Evolutionary conservation across 345 rosid species (phyloP).

Genomic region (Xanthoceras sorbifolium): DNA sequence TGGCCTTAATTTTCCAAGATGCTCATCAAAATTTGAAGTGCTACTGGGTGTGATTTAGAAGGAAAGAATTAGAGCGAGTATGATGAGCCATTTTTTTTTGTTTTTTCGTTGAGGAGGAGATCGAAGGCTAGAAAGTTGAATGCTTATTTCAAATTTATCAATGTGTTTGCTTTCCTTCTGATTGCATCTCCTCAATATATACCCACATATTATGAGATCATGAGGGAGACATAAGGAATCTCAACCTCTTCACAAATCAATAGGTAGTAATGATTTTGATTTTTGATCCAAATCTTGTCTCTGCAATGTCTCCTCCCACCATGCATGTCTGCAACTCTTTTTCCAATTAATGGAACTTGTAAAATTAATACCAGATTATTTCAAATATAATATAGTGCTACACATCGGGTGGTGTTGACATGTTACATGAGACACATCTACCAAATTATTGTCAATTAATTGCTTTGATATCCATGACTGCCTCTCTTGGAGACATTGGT

Average conservation of each 20-base stretch:
- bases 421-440: too few relatives aligned
- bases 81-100: conserved; percentile 28
- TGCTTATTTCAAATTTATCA: too few relatives aligned
- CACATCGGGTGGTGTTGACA: too few relatives aligned
- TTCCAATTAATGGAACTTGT: too few relatives aligned
- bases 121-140: not conserved
- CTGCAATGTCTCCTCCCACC: not conserved
- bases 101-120: too few relatives aligned
- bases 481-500: too few relatives aligned
- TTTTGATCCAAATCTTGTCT: not conserved
- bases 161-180: not conserved
- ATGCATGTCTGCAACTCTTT: too few relatives aligned
- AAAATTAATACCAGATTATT: too few relatives aligned
- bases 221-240: not conserved
- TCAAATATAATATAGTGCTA: too few relatives aligned
- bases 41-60: conserved; percentile 40
- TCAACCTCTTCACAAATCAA: not conserved
- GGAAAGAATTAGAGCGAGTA: conserved; percentile 48
- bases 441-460: too few relatives aligned
- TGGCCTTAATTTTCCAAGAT: conserved; percentile 31
- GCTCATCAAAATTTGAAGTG: conserved; percentile 38
- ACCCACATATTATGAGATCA: not conserved
- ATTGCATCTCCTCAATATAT: not conserved
- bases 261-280: not conserved
- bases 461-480: too few relatives aligned